Conservation (phyloP, 164 flowering plant genomes). For the Nelumbo lutea region DNA sequence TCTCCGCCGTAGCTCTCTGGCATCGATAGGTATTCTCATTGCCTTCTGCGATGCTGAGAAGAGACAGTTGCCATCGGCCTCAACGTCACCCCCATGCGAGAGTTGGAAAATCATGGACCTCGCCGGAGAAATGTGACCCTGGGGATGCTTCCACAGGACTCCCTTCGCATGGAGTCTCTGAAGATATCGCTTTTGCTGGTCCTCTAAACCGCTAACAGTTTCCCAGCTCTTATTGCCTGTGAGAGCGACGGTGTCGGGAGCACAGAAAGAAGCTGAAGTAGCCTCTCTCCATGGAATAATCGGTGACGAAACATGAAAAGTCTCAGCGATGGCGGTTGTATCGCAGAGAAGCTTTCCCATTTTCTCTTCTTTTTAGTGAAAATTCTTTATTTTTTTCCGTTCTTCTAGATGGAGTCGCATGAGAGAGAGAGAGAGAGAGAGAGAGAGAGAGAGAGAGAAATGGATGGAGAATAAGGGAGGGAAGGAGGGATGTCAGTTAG, state of each 20-base stretch:
- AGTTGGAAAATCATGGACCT: constrained; percentile 54
- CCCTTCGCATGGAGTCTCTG: constrained; percentile 52
- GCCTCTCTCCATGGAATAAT: constrained; percentile 8
- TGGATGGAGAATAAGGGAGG: constrained; percentile 24
- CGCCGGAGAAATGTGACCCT: constrained; percentile 16
- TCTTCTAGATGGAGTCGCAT: constrained; percentile 13
- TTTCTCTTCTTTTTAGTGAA: neutral
- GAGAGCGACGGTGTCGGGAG: constrained; percentile 12
- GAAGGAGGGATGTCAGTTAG: constrained; percentile 8
- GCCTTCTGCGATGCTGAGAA: constrained; percentile 79
- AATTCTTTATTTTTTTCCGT: neutral
- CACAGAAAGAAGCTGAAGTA: constrained; percentile 3
- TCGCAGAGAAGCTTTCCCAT: constrained; percentile 70
- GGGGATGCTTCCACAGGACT: constrained; percentile 72
- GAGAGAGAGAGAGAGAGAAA: constrained; percentile 28
- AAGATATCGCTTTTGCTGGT: constrained; percentile 58
- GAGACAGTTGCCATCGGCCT: constrained; percentile 88
- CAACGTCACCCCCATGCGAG: constrained; percentile 87
- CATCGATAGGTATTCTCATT: constrained; percentile 33
- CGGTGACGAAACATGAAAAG: constrained; percentile 5
- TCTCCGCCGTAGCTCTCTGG: constrained; percentile 66
- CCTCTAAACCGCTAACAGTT: constrained; percentile 67
- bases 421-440: constrained; percentile 16
- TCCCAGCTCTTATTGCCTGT: constrained; percentile 40
- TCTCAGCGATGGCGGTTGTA: constrained; percentile 37